Base-by-base conservation (phyloP, 495 filamentous ascomycete species). In the Lophiostoma macrostomum region DNA sequence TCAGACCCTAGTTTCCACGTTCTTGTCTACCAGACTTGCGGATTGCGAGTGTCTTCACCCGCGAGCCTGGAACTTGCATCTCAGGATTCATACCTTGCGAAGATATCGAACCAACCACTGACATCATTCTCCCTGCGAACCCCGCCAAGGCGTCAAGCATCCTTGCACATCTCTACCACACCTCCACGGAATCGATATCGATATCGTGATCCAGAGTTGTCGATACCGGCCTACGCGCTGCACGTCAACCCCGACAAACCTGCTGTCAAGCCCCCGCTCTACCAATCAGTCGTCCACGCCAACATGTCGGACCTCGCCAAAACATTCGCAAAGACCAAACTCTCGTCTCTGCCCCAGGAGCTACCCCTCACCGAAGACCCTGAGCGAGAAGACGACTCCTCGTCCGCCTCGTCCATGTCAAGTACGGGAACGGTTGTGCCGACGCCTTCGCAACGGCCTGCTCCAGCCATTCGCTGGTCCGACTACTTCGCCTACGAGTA, bases 351-450 rank as follows among this genome's bases (percentile, higher is more conserved):
- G 18, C 83, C 88, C 4, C 71, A 75, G 16, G 73, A 80, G 63
- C 69, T 72, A 7, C 76, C 79, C 32, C 40, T 58, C 55, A 18
- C 22, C 12, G 50, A 60, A 44, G 50, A 53, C 5, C 20, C 12
- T 25, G 34, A 32, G 19, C 64, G 71, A 2, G 85, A 89, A 60
- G 86, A 91, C 61, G 82, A 87, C 62, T 88, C 86, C 16, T 74
- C 73, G 25, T 86, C 83, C 18, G 71, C 76, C 1, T 87, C 84
- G 1, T 93, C 88, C 10, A 77, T 83, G 23, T 95, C 91, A 14
- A 96, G 91, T 0, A 89, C 90, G 25, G 88, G 87, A 20, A 98
- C 94, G 19, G 76, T 96, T 44, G 82, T 88, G 44, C 93, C 93
- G 2, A 87, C 86, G 6, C 81, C 85, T 1, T 83, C 79, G 31